phyloP scores from a whole-genome alignment of 352 stramenopile genomes.

The Phytopythium cucurbitacearum region DNA sequence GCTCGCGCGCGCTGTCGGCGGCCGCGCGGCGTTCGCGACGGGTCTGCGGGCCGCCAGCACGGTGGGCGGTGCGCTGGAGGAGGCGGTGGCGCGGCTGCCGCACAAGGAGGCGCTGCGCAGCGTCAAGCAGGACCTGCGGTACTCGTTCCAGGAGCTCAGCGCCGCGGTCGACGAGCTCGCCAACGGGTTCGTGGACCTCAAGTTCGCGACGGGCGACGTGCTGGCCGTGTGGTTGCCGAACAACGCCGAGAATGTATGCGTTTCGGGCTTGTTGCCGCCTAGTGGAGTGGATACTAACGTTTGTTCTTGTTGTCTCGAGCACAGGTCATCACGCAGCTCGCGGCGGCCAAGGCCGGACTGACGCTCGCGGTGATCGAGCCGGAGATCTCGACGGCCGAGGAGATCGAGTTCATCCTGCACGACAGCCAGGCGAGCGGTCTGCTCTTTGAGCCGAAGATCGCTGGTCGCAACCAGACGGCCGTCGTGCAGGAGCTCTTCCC shows the following conservation, averaged over 20 bases:
- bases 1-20: constrained; percentile 26
- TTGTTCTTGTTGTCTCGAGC: neutral
- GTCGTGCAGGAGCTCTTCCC: constrained; percentile 73
- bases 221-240: constrained; percentile 85
- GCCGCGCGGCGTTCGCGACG: constrained; percentile 18
- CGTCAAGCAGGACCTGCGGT: constrained; percentile 81
- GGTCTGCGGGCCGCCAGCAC: constrained; percentile 50
- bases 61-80: constrained; percentile 64
- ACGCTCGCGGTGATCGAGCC: constrained; percentile 82
- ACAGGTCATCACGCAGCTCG: constrained; percentile 74
- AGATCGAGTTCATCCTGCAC: constrained; percentile 79
- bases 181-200: constrained; percentile 69
- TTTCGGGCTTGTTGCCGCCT: neutral
- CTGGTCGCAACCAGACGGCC: constrained; percentile 62
- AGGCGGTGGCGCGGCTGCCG: constrained; percentile 68
- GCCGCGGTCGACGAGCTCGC: constrained; percentile 68
- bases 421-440: constrained; percentile 77
- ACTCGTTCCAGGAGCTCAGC: constrained; percentile 85
- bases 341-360: constrained; percentile 77
- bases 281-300: neutral
- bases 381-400: constrained; percentile 59
- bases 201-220: constrained; percentile 70
- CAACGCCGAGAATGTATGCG: constrained; percentile 63
- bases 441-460: constrained; percentile 83
- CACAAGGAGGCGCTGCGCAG: constrained; percentile 85